These are phyloP conservation scores for Stentor roeselii DNA, from an alignment of 73 alveolate species.

Conservation along the genomic window DNA sequence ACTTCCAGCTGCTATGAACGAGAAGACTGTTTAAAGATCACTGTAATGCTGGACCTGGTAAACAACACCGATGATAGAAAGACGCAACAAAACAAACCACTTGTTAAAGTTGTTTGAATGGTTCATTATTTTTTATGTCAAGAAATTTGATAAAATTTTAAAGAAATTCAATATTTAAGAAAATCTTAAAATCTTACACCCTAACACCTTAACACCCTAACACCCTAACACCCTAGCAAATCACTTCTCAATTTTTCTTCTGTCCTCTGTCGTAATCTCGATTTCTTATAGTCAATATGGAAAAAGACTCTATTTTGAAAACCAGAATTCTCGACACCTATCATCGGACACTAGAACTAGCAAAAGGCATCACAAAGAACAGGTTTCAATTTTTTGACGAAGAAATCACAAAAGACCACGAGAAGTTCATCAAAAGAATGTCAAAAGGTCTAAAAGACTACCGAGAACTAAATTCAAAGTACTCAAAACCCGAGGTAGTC, in stretches of 20 bases:
- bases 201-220: too few relatives aligned
- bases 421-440: not conserved
- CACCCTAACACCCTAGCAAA: too few relatives aligned
- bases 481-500: not conserved
- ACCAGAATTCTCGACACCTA: not conserved
- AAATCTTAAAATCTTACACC: too few relatives aligned
- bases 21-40: not conserved
- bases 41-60: constrained; percentile 2
- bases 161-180: too few relatives aligned
- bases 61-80: not conserved
- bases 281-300: constrained; percentile 29
- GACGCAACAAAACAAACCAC: not conserved
- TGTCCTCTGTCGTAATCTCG: too few relatives aligned
- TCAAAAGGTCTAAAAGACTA: not conserved
- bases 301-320: not conserved
- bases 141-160: too few relatives aligned
- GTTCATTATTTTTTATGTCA: too few relatives aligned
- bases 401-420: not conserved
- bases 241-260: too few relatives aligned
- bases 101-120: too few relatives aligned
- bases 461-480: not conserved
- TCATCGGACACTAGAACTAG: not conserved
- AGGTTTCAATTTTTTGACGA: not conserved
- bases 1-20: constrained; percentile 19
- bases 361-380: not conserved